Percentiles rank a stretch among this genome's conserved stretches.
Evolutionary conservation across 2,329 filamentous ascomycete species (phyloP).

Genomic region (Scytalidium lignicola): DNA sequence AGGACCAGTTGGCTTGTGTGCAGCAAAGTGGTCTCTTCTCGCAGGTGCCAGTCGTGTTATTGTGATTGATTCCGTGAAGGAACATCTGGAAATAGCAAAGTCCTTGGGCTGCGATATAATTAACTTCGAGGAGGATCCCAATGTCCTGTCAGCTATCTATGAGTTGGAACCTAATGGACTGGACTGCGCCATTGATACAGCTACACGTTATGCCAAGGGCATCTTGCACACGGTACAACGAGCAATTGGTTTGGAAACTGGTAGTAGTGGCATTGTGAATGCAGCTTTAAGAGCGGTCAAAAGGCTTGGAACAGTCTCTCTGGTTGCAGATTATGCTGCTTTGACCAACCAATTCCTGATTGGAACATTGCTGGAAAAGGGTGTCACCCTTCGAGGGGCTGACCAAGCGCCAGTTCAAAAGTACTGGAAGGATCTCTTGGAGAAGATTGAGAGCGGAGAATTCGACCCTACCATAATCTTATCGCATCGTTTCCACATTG

Average conservation of each 20-base stretch:
- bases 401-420: conserved; percentile 64
- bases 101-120: conserved; percentile 49
- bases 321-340: conserved; percentile 43
- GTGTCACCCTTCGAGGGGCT: conserved; percentile 59
- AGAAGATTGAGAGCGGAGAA: conserved; percentile 58
- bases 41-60: conserved; percentile 56
- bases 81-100: conserved; percentile 53
- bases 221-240: conserved; percentile 54
- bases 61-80: conserved; percentile 52
- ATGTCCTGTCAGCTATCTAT: conserved; percentile 51
- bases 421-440: conserved; percentile 74
- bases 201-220: conserved; percentile 54
- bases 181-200: conserved; percentile 62
- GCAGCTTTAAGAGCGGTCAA: conserved; percentile 48
- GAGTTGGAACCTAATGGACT: conserved; percentile 54
- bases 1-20: conserved; percentile 62
- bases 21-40: conserved; percentile 49
- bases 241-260: conserved; percentile 52
- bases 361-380: conserved; percentile 59
- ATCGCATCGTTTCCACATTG: conserved; percentile 69
- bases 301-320: conserved; percentile 51
- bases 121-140: conserved; percentile 48
- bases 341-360: conserved; percentile 63
- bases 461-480: conserved; percentile 78
- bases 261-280: conserved; percentile 54